Percentiles rank a stretch among this genome's conserved stretches.
Evolutionary conservation across 441 rosid species (phyloP).

Genomic region (Raphanus hybrid): DNA sequence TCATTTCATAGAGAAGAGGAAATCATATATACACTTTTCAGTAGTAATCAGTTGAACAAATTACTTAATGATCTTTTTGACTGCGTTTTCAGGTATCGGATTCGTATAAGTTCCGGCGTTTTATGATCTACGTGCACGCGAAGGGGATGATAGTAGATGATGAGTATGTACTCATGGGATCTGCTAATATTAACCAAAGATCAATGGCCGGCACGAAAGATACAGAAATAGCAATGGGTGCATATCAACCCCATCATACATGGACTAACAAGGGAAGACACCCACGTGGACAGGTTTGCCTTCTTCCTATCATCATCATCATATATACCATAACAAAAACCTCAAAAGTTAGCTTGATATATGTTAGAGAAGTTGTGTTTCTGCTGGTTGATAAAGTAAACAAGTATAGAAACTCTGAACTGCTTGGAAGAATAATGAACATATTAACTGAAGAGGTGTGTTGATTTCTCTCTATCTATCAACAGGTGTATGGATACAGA

Average conservation of each 20-base stretch:
- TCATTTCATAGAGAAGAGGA: neutral
- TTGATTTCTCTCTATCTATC: neutral
- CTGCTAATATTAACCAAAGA: slow-evolving; percentile 97
- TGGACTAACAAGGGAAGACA: slow-evolving; percentile 67
- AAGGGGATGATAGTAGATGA: slow-evolving; percentile 97
- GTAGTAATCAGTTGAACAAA: slow-evolving; percentile 16
- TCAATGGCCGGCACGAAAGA: slow-evolving; percentile 97
- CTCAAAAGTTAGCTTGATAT: neutral
- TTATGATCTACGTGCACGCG: slow-evolving; percentile 96
- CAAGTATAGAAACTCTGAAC: neutral
- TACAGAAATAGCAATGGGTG: slow-evolving; percentile 94
- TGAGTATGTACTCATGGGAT: slow-evolving; percentile 87
- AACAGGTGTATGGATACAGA: slow-evolving; percentile 88
- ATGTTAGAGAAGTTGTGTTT: slow-evolving; percentile 13
- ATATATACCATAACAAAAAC: neutral
- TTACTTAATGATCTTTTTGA: neutral
- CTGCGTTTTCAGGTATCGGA: slow-evolving; percentile 66
- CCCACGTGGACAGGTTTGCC: slow-evolving; percentile 79
- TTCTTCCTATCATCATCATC: neutral
- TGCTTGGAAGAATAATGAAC: neutral
- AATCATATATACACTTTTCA: neutral
- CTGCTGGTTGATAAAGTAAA: neutral
- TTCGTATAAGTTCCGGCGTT: slow-evolving; percentile 56
- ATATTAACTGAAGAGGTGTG: neutral
- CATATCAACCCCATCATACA: slow-evolving; percentile 86